Evolutionary conservation across 1,284 basidiomycete genomes (phyloP).

Genomic region (Prillingera fragicola): DNA sequence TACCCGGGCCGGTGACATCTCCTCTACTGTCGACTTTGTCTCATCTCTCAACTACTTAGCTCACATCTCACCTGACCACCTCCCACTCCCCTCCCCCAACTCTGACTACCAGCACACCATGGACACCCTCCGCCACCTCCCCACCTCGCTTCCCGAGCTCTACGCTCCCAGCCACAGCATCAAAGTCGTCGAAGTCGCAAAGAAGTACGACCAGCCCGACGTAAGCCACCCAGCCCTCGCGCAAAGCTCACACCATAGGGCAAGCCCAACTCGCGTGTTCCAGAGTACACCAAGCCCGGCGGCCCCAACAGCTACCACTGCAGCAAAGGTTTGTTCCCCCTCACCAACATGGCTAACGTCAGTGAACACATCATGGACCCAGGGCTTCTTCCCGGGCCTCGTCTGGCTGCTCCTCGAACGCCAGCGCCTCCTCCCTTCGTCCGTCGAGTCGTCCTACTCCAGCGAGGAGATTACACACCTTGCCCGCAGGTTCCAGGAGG

Average conservation of each 20-base stretch:
- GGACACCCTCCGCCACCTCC: conserved; percentile 1
- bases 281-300: conserved; percentile 34
- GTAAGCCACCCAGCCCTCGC: conserved; percentile 7
- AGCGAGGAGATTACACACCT: conserved; percentile 23
- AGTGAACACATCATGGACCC: conserved; percentile 33
- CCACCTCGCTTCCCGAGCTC: conserved; percentile 4
- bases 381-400: conserved; percentile 39
- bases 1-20: too few relatives aligned
- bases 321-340: conserved; percentile 23
- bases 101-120: neutral
- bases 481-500: conserved; percentile 29
- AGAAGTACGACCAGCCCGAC: conserved; percentile 29
- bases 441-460: conserved; percentile 17
- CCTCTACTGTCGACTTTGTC: too few relatives aligned
- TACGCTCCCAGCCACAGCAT: conserved; percentile 16
- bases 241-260: conserved; percentile 14
- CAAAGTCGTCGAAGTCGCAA: conserved; percentile 33
- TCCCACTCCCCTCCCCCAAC: neutral
- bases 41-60: too few relatives aligned
- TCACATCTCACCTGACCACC: too few relatives aligned
- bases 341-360: neutral
- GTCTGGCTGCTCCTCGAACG: conserved; percentile 37
- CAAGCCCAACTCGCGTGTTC: conserved; percentile 18
- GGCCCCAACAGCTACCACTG: conserved; percentile 31
- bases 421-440: conserved; percentile 16